Evolutionary conservation across 306 rosid species (phyloP), one percentile per base, ranked within the genome.

Genomic region (Quercus berberidifolia): DNA sequence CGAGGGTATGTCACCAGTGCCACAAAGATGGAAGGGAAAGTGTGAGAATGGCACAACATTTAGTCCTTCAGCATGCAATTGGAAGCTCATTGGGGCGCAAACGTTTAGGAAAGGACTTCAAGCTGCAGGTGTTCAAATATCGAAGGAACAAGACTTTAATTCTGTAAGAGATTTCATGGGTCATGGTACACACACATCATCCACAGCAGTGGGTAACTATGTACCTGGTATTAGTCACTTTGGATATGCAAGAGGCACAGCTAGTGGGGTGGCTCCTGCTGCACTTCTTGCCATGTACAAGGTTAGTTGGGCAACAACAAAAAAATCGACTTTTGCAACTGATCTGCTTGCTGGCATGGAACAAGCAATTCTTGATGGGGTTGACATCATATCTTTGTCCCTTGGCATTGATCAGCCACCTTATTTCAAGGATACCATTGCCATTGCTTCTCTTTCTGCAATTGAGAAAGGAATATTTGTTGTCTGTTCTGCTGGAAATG

Each of bases 281-380:
- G 79, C 85, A 38, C 72, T 41, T n/a, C 26, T 77, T 35, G 82
- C 75, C 15, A 54, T 74, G 46, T 77, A 82, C 85, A 82, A 77
- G 71, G 78, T 82, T 8, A 5, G 25, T 4, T 77, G 60, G 69
- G 3, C n/a, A 21, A 6, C 7, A 6, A 38, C 74, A 3, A 31
- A 62, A 6, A 30, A 0, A 10, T 26, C 4, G 6, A 60, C 35
- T 33, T 55, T 41, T 21, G 51, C 52, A 8, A 46, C 75, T 1
- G 79, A 82, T 21, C 19, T 77, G 10, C 55, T 82, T 19, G 52
- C 52, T 46, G 52, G 52, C 52, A 46, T 46, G 52, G 14, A 46
- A 10, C 52, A 46, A 46, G 52, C 14, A 10, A 46, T 46, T 46
- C 52, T 46, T 46, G 52, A 46, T 46, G 52, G 15, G 52, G 52